phyloP scores from a whole-genome alignment of 805 yeast genomes.

The Crinitomyces ghanaensis region DNA sequence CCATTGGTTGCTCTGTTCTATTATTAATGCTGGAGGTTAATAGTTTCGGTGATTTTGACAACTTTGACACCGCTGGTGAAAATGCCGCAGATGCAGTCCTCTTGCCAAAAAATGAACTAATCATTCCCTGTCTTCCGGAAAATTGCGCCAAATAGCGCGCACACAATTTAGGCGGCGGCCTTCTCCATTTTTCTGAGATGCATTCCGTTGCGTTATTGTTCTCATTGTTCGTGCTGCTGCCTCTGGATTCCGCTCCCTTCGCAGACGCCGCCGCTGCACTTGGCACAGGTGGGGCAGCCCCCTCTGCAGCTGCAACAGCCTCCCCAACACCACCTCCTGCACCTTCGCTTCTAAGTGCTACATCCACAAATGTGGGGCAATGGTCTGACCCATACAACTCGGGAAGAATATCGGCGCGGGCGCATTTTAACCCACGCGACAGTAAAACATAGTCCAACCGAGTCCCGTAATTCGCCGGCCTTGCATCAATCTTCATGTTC shows the following conservation, averaged over 20 bases:
- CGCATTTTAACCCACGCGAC: conserved; percentile 31
- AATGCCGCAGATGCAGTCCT: too few species aligned
- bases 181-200: background rate
- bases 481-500: conserved; percentile 66
- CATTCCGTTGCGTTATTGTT: background rate
- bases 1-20: too few species aligned
- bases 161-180: conserved; percentile 2
- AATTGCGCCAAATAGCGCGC: conserved; percentile 1
- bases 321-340: too few species aligned
- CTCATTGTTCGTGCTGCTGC: background rate
- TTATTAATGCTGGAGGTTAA: too few species aligned
- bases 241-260: background rate
- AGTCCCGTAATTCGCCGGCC: conserved; percentile 81
- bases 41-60: too few species aligned
- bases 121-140: conserved; percentile 1
- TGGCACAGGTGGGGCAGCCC: too few species aligned
- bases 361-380: conserved; percentile 77
- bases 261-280: conserved; percentile 1
- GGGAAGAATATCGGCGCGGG: conserved; percentile 50
- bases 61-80: too few species aligned
- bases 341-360: conserved; percentile 31
- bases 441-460: conserved; percentile 69
- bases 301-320: too few species aligned
- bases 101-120: conserved; percentile 1
- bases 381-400: conserved; percentile 81